A percentile compares a stretch with the other conserved stretches of the same genome.
Evolutionary conservation across 2,329 filamentous ascomycete genomes (phyloP).

Genomic region (Penicillium fuscoglaucum): DNA sequence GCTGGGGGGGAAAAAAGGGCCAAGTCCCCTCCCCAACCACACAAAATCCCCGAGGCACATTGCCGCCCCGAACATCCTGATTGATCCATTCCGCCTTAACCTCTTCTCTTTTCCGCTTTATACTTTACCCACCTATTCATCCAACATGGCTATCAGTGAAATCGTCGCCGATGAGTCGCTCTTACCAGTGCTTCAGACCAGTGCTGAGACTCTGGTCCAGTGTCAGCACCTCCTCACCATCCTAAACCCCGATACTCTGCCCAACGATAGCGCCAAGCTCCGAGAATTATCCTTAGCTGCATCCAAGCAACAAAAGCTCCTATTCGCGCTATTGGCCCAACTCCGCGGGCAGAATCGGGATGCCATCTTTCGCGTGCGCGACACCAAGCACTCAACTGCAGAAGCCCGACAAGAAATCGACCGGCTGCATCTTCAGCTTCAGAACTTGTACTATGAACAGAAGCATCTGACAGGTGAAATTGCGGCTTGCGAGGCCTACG

Average conservation of each 20-base stretch:
- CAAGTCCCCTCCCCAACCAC: conserved; percentile 20
- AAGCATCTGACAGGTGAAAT: conserved; percentile 89
- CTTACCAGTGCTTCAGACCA: conserved; percentile 67
- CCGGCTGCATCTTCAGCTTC: conserved; percentile 82
- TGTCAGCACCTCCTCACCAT: conserved; percentile 62
- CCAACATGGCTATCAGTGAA: conserved; percentile 54
- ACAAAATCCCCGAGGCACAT: conserved; percentile 20
- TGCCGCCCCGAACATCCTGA: conserved; percentile 14
- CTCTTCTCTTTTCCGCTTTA: conserved; percentile 16
- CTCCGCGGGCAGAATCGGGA: conserved; percentile 80
- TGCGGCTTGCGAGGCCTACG: conserved; percentile 82
- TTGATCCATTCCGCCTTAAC: conserved; percentile 18
- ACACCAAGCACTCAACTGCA: conserved; percentile 82
- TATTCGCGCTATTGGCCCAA: conserved; percentile 76
- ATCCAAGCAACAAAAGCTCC: conserved; percentile 74
- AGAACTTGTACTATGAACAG: conserved; percentile 97
- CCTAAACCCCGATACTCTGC: conserved; percentile 51
- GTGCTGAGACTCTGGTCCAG: conserved; percentile 70
- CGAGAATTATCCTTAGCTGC: conserved; percentile 59
- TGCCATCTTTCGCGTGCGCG: conserved; percentile 75
- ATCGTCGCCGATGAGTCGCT: conserved; percentile 67
- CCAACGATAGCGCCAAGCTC: conserved; percentile 46
- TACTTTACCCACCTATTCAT: conserved; percentile 13
- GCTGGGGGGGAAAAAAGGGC: conserved; percentile 3
- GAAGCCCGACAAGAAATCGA: conserved; percentile 91